phyloP scores from a whole-genome alignment of 192 early-diverging fungal genomes.

The Gonapodya prolifera region DNA sequence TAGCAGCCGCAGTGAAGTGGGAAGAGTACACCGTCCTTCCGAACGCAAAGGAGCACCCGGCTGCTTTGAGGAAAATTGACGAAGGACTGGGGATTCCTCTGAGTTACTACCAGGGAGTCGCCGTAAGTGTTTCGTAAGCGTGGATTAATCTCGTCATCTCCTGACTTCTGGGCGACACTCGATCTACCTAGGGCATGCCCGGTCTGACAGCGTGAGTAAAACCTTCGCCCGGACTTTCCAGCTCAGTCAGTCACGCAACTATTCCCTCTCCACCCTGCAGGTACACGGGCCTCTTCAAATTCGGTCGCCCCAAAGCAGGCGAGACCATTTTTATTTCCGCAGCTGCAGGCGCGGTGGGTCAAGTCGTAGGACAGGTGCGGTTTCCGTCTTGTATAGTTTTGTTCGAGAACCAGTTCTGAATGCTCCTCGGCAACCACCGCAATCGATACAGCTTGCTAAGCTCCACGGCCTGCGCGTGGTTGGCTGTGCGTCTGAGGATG shows the following conservation, averaged over 20 bases:
- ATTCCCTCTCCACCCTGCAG: constrained; percentile 8
- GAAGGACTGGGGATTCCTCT: constrained; percentile 31
- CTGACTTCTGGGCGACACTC: neutral
- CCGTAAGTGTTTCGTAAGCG: constrained; percentile 20
- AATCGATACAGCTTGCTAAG: neutral
- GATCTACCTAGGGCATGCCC: constrained; percentile 46
- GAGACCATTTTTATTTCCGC: constrained; percentile 75
- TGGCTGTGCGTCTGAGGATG: constrained; percentile 70
- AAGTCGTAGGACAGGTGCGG: constrained; percentile 47
- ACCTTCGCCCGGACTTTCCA: too few relatives aligned
- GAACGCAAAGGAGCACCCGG: constrained; percentile 12
- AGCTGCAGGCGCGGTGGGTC: constrained; percentile 69
- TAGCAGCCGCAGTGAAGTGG: constrained; percentile 48
- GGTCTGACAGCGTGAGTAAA: constrained; percentile 61
- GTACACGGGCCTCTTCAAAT: constrained; percentile 28
- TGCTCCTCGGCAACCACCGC: neutral
- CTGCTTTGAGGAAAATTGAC: constrained; percentile 20
- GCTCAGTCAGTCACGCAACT: too few relatives aligned
- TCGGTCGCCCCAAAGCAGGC: constrained; percentile 61
- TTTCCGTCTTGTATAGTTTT: constrained; percentile 42
- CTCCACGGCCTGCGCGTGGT: constrained; percentile 33
- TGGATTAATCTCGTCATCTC: neutral
- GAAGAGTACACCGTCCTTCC: constrained; percentile 36
- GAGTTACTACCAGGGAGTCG: constrained; percentile 41
- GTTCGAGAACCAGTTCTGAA: constrained; percentile 55